A percentile compares a stretch with the other conserved stretches of the same genome.
Evolutionary conservation across 371 early-diverging fungal species (phyloP).

Genomic region (Apophysomyces variabilis): DNA sequence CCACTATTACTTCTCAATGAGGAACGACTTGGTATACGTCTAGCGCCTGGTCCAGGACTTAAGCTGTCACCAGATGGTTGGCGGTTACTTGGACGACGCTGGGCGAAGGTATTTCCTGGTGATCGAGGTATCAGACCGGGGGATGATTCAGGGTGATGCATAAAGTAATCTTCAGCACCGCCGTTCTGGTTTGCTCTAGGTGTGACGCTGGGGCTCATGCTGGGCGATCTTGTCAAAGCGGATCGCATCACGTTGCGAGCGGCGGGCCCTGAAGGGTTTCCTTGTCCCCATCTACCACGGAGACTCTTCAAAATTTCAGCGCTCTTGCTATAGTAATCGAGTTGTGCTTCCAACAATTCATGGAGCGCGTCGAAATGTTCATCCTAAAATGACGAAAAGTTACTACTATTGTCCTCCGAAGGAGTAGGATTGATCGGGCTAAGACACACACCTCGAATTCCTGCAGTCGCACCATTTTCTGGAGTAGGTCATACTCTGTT

Average conservation of each 20-base stretch:
- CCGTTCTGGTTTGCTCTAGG: conserved; percentile 7
- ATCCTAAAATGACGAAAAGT: conserved; percentile 38
- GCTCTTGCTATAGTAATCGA: conserved; percentile 51
- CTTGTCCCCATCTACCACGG: conserved; percentile 24
- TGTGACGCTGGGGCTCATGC: conserved; percentile 5
- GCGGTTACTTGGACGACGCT: conserved; percentile 24
- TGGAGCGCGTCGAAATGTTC: conserved; percentile 60
- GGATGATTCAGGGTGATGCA: conserved; percentile 6
- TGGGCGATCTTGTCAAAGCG: conserved; percentile 14
- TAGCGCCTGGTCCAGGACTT: conserved; percentile 1
- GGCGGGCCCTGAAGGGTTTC: conserved; percentile 5
- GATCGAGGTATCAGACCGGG: conserved; percentile 1
- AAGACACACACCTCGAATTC: conserved; percentile 64
- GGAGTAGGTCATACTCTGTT: conserved; percentile 68
- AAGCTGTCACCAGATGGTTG: conserved; percentile 24
- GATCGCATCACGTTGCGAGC: conserved; percentile 9
- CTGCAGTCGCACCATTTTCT: conserved; percentile 69
- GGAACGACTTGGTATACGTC: conserved; percentile 27
- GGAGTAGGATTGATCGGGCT: too few relatives aligned
- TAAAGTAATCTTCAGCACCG: conserved; percentile 21
- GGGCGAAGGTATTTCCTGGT: conserved; percentile 10
- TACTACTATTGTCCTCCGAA: background rate
- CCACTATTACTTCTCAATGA: conserved; percentile 24
- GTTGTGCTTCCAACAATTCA: conserved; percentile 60
- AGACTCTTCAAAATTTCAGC: conserved; percentile 45